Evolutionary conservation across 2,329 filamentous ascomycete species (phyloP).

Genomic region (Didymella keratinophila): DNA sequence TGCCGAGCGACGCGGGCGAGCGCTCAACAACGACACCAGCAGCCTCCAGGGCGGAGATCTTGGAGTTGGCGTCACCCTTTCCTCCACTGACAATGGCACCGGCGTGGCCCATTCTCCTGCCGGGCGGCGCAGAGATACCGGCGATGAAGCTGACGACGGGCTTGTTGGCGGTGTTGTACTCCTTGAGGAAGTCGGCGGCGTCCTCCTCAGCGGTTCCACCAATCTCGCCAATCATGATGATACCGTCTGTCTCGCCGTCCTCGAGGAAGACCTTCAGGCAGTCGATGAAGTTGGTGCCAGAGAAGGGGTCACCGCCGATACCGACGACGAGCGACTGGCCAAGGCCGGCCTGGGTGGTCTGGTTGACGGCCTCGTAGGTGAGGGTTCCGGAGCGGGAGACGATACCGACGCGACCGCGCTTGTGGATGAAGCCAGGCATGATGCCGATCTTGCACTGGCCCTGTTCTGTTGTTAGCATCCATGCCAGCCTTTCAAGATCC

Average conservation of each 20-base stretch:
- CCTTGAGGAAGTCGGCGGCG: slow-evolving; percentile 92
- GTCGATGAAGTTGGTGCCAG: slow-evolving; percentile 99
- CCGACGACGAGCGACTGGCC: slow-evolving; percentile 98
- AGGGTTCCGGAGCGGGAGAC: slow-evolving; percentile 97
- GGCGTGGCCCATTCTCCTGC: slow-evolving; percentile 97
- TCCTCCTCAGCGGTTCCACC: slow-evolving; percentile 98
- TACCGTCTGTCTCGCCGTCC: slow-evolving; percentile 95
- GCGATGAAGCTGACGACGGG: slow-evolving; percentile 98
- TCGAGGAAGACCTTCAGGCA: slow-evolving; percentile 96
- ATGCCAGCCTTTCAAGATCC: neutral
- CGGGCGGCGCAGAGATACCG: slow-evolving; percentile 95
- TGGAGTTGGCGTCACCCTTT: slow-evolving; percentile 97
- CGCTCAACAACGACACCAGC: slow-evolving; percentile 97
- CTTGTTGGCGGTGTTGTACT: slow-evolving; percentile 92
- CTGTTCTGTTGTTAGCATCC: slow-evolving; percentile 45
- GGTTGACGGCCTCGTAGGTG: slow-evolving; percentile 99
- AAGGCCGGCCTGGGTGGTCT: slow-evolving; percentile 95
- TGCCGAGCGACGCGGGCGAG: slow-evolving; percentile 80
- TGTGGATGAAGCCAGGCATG: slow-evolving; percentile 99
- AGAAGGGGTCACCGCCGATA: slow-evolving; percentile 98
- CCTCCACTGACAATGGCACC: slow-evolving; percentile 97
- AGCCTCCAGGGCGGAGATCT: slow-evolving; percentile 92
- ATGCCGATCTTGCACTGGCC: slow-evolving; percentile 99
- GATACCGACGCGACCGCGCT: slow-evolving; percentile 97
- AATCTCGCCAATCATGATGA: slow-evolving; percentile 99